Percentiles rank a stretch among this genome's conserved stretches.
phyloP scores from a whole-genome alignment of 169 alveolate genomes.

The Plasmodium relictum region DNA sequence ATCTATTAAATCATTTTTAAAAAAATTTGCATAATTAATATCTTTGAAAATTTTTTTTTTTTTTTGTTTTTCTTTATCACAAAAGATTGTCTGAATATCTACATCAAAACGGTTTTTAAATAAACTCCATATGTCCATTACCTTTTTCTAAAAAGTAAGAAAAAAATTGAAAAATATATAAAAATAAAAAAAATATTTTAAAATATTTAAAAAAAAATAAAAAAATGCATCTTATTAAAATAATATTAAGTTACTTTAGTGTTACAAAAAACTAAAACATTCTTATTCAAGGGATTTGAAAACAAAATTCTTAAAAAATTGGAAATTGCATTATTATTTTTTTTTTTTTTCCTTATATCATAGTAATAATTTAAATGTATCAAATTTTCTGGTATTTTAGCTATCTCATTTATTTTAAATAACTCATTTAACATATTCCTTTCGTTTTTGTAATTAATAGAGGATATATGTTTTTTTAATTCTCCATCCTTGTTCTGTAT shows the following conservation, averaged over 20 bases:
- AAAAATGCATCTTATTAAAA: background rate
- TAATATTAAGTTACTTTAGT: slow-evolving; percentile 21
- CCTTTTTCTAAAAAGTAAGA: slow-evolving; percentile 24
- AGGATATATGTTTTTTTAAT: background rate
- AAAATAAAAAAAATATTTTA: background rate
- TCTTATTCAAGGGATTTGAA: slow-evolving; percentile 54
- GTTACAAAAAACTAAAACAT: slow-evolving; percentile 61
- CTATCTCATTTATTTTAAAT: slow-evolving; percentile 25
- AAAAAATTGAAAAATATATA: background rate
- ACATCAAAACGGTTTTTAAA: slow-evolving; percentile 59
- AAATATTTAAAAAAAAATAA: background rate
- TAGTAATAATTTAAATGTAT: slow-evolving; percentile 58
- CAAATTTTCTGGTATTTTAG: slow-evolving; percentile 27
- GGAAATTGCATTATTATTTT: slow-evolving; percentile 45
- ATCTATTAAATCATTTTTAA: slow-evolving; percentile 42
- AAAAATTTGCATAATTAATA: slow-evolving; percentile 65
- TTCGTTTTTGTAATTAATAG: slow-evolving; percentile 20
- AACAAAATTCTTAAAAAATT: slow-evolving; percentile 31
- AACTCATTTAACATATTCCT: slow-evolving; percentile 26
- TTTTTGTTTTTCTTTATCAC: slow-evolving; percentile 9
- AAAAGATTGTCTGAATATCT: slow-evolving; percentile 57
- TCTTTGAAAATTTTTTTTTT: slow-evolving; percentile 54
- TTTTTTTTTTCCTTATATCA: slow-evolving; percentile 18
- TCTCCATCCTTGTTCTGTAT: too few relatives aligned
- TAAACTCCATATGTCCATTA: slow-evolving; percentile 58